A percentile compares a stretch with the other conserved stretches of the same genome.
phyloP scores from a whole-genome alignment of 1,284 basidiomycete genomes.

The Trichosporon faecale region DNA sequence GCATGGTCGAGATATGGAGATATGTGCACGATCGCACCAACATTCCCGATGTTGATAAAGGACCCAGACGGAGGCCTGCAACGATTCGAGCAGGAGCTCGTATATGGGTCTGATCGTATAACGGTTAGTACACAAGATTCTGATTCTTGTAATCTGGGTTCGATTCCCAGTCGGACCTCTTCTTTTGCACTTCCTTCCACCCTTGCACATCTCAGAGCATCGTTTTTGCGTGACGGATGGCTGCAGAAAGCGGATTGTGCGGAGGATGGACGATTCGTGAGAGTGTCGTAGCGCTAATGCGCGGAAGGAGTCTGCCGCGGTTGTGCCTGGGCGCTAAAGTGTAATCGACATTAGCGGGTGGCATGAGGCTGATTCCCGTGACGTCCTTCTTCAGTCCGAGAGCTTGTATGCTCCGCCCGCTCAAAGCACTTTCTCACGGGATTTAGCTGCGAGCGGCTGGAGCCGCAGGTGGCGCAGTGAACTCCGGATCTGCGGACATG shows the following conservation, averaged over 20 bases:
- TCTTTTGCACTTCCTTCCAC: neutral
- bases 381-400: too few relatives aligned
- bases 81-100: neutral
- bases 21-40: too few relatives aligned
- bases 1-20: neutral
- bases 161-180: constrained; percentile 9
- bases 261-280: neutral
- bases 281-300: neutral
- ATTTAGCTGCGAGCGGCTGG: neutral
- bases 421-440: neutral
- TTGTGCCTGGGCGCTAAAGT: neutral
- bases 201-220: neutral
- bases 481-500: neutral
- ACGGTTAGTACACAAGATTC: constrained; percentile 11
- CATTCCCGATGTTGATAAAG: neutral
- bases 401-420: too few relatives aligned
- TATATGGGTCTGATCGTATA: constrained; percentile 7
- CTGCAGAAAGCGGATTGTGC: neutral
- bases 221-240: neutral
- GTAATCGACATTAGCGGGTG: neutral
- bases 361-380: neutral
- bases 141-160: constrained; percentile 12
- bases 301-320: neutral
- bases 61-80: neutral
- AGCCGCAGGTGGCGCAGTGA: neutral